Percentiles rank a stretch among this genome's conserved stretches.
Conservation (phyloP, 2,329 filamentous ascomycete species). For the Paecilomyces niveus region DNA sequence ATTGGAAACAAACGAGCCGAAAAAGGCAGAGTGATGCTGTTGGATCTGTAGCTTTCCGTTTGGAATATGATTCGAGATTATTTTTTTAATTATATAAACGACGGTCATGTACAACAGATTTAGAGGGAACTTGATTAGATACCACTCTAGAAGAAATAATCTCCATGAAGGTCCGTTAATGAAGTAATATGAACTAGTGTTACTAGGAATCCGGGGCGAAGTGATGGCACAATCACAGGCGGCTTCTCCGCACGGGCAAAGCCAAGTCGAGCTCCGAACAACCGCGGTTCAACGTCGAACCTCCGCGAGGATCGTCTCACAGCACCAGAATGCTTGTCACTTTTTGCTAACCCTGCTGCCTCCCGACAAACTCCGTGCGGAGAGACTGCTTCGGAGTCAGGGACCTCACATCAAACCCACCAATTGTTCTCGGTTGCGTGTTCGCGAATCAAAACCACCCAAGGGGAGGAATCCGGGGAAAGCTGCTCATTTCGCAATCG, state of each 20-base stretch:
- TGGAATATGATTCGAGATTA: neutral
- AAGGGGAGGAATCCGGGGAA: neutral
- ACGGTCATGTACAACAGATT: neutral
- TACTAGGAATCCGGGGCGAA: neutral
- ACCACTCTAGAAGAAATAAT: neutral
- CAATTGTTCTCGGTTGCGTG: neutral
- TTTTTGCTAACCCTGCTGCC: neutral
- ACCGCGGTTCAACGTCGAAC: neutral
- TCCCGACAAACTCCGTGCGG: neutral
- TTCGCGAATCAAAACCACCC: neutral
- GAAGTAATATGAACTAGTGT: too few species aligned
- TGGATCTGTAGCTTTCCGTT: neutral
- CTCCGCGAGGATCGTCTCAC: neutral
- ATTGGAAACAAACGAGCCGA: slow-evolving; percentile 3
- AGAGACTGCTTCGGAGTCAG: neutral
- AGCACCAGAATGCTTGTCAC: neutral
- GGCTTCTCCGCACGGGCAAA: neutral
- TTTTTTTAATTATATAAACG: neutral
- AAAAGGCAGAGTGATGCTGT: slow-evolving; percentile 7
- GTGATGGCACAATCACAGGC: neutral
- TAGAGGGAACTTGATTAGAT: neutral
- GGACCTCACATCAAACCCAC: neutral
- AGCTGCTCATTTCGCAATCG: neutral
- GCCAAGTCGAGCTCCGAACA: neutral
- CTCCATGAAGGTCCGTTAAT: too few species aligned